Evolutionary conservation across 2,329 filamentous ascomycete genomes (phyloP).

Genomic region (Pyrenophora teres): DNA sequence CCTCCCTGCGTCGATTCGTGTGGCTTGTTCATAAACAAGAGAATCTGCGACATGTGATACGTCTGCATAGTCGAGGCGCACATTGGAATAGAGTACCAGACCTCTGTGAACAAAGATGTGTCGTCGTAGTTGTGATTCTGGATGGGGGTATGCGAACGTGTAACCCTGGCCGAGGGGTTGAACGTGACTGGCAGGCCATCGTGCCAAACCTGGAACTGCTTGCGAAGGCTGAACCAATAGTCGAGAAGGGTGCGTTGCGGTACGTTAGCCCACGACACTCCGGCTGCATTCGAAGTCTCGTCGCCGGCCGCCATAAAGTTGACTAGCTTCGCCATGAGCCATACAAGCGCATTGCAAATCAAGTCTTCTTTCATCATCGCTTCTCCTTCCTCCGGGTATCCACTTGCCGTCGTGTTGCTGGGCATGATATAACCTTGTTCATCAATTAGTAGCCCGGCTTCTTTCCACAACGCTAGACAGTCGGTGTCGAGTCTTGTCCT

Average conservation of each 20-base stretch:
- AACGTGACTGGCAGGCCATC: conserved; percentile 64
- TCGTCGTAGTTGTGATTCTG: conserved; percentile 31
- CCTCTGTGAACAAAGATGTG: conserved; percentile 56
- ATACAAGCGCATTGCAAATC: conserved; percentile 67
- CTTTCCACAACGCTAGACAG: conserved; percentile 66
- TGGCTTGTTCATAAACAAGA: conserved; percentile 65
- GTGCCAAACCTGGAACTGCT: conserved; percentile 64
- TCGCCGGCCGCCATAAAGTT: conserved; percentile 67
- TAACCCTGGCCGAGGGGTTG: conserved; percentile 59
- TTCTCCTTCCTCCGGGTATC: conserved; percentile 53
- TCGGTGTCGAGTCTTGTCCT: conserved; percentile 65
- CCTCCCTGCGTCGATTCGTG: conserved; percentile 59
- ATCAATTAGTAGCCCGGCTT: conserved; percentile 64
- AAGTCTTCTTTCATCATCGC: conserved; percentile 65
- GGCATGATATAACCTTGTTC: conserved; percentile 57
- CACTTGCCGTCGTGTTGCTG: conserved; percentile 48
- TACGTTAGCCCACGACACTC: conserved; percentile 51
- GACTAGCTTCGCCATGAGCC: conserved; percentile 68
- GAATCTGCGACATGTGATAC: conserved; percentile 67
- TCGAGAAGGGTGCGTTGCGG: conserved; percentile 57
- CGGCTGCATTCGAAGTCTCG: conserved; percentile 49
- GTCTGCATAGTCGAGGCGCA: conserved; percentile 69
- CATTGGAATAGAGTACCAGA: conserved; percentile 67
- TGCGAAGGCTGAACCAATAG: conserved; percentile 60
- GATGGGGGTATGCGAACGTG: conserved; percentile 38